Base-by-base conservation (phyloP, 352 stramenopile species). In the Phytophthora foliorum region DNA sequence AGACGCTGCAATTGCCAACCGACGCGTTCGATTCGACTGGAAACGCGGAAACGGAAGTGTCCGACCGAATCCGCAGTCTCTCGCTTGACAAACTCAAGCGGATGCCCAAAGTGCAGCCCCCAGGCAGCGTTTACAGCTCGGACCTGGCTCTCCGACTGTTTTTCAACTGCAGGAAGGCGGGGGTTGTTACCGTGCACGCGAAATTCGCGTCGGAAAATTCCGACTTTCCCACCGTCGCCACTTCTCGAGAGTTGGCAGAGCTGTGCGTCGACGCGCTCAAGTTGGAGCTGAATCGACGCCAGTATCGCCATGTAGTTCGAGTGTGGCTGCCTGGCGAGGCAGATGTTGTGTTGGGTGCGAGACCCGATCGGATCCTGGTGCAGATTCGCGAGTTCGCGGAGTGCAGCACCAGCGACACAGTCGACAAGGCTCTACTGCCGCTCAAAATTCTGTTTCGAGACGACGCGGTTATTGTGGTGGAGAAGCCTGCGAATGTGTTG, bases 401-500 rank as follows among this genome's bases (percentile, higher is more conserved):
- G 29, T 54, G 38, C 48, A 59, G 13, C 34, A 63, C 5, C 22
- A 48, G 29, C 31, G 42, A 55, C 17, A 10, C 45, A 63, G 32
- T 59, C 48, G 14, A 65, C 46, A 34, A 70, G 27, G 29, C 52
- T 17, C 31, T 82, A 41, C 39, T 71, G 9, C 34, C 58, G 7
- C 57, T 88, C 7, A 63, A 72, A 11, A 70, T 90, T n/a, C 22
- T 92, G 13, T 86, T 83, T 68, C 68, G 56, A 29, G 86, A 92
- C 44, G 78, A 88, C 29, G 62, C 72, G 1, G 53, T 94, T 41
- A 52, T 82, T 11, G 83, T 92, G 6, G 73, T 94, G 14, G 50
- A 90, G 49, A 94, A 94, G 16, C 81, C 82, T 0, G 55, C 76
- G 2, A 80, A 84, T 32, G 46, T 91, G 38, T 63, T 87, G 29